Evolutionary conservation across 495 filamentous ascomycete species (phyloP), one percentile per base, ranked within the genome.

Genomic region (Xylaria acuta): DNA sequence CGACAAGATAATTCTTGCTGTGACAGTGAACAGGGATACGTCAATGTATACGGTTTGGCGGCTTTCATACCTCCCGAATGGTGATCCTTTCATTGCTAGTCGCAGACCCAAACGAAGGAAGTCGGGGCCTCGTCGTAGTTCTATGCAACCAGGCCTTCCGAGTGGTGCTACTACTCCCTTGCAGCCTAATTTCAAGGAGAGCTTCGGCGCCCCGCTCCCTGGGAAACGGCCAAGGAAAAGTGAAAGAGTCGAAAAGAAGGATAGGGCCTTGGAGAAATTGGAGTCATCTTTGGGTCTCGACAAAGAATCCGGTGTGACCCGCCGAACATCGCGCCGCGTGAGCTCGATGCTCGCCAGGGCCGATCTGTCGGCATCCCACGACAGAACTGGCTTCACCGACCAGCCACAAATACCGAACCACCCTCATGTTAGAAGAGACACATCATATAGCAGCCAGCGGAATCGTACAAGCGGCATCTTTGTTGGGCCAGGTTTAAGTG

Each of bases 261-360:
- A 92, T 60, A 86, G 95, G 67, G 90, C 88, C 3, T 69, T 86
- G 5, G 83, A 85, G 59, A 76, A 78, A 38, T 78, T 83, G n/a
- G 84, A 83, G 6, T 90, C 91, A 14, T 89, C 92, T 5, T 81
- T 99, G 25, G 93, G 94, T 66, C 90, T 93, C 32, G 94, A 96
- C 64, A 76, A 80, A 41, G 78, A 80, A 51, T 74, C 77, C 22
- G 87, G 89, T 38, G 88, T 89, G 22, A 90, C 90, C 5, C 84
- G 89, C 27, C 90, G 92, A 79, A 90, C 93, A 53, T 96, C 94
- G 16, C 87, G 96, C 40, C 88, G 96, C 38, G 94, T 98, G 27
- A 98, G 96, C 80, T 98, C 96, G 45, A 84, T 98, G 71, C 87
- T 98, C 65, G 93, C 96, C n/a, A 87, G 95, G 74, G 92, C 94